phyloP scores from a whole-genome alignment of 75 land plant genomes.

The Selaginella moellendorffii region DNA sequence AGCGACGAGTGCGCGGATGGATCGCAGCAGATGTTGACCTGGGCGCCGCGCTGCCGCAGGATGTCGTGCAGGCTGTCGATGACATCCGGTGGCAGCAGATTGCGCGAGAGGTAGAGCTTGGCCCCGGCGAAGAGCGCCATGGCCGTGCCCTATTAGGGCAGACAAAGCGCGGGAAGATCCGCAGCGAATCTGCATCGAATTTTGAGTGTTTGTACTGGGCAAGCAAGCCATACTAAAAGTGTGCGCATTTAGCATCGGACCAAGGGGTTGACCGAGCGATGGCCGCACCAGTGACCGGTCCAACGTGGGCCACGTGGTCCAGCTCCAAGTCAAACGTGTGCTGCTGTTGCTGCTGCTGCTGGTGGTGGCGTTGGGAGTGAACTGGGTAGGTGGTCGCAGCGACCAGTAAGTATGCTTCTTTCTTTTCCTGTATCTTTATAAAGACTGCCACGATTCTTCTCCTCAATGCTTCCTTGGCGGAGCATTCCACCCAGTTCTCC shows the following conservation, averaged over 20 bases:
- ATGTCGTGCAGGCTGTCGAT: not conserved
- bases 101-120: not conserved
- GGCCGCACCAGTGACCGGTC: not conserved
- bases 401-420: not conserved
- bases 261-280: not conserved
- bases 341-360: too few relatives aligned
- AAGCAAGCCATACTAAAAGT: too few relatives aligned
- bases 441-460: too few relatives aligned
- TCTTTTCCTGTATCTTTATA: too few relatives aligned
- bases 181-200: not conserved
- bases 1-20: not conserved
- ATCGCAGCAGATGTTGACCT: not conserved
- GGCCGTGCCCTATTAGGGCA: too few relatives aligned
- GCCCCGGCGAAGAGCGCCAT: not conserved
- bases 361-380: too few relatives aligned
- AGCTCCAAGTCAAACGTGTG: not conserved
- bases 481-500: too few relatives aligned
- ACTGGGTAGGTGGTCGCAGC: not conserved
- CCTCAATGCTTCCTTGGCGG: too few relatives aligned
- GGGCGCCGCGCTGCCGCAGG: not conserved
- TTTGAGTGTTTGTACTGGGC: not conserved
- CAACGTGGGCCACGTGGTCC: not conserved
- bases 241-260: too few relatives aligned
- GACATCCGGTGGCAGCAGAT: not conserved
- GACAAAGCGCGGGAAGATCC: not conserved